Percentiles rank a stretch among this genome's conserved stretches.
These are phyloP conservation scores for Breviolum minutum DNA, from an alignment of 73 alveolate species.

Conservation along the genomic window DNA sequence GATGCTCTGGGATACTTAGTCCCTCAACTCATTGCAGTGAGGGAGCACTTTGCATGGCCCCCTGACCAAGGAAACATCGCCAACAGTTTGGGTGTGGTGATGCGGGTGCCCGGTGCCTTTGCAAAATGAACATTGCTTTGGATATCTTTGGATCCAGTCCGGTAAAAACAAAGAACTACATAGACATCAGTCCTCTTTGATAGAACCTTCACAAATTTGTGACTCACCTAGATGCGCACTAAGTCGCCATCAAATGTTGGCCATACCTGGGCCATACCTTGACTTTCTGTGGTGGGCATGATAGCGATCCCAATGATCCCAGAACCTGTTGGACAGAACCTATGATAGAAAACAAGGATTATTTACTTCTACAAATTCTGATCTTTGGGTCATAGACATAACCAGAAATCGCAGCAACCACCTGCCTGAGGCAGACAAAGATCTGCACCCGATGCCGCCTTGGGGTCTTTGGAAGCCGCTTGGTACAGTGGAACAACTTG, in stretches of 20 bases:
- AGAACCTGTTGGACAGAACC: no score
- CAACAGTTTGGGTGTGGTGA: conserved; percentile 55
- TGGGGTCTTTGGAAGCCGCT: background rate
- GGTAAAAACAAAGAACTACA: background rate
- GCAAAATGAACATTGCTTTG: background rate
- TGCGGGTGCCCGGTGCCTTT: conserved; percentile 42
- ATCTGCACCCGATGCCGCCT: conserved; percentile 38
- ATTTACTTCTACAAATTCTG: no score
- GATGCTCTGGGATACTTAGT: background rate
- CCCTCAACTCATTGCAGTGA: background rate
- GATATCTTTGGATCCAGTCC: no score
- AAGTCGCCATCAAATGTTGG: background rate
- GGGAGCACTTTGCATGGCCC: background rate
- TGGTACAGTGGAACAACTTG: no score
- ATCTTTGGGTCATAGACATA: background rate
- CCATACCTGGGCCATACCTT: background rate
- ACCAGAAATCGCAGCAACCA: background rate
- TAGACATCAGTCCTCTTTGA: background rate
- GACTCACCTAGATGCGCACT: no score
- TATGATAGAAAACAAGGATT: no score
- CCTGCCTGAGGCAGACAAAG: conserved; percentile 17
- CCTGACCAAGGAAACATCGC: conserved; percentile 40
- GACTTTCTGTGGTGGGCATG: background rate
- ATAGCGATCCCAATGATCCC: no score
- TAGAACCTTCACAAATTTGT: background rate